phyloP scores from a whole-genome alignment of 192 early-diverging fungal genomes.

The Podila epicladia region DNA sequence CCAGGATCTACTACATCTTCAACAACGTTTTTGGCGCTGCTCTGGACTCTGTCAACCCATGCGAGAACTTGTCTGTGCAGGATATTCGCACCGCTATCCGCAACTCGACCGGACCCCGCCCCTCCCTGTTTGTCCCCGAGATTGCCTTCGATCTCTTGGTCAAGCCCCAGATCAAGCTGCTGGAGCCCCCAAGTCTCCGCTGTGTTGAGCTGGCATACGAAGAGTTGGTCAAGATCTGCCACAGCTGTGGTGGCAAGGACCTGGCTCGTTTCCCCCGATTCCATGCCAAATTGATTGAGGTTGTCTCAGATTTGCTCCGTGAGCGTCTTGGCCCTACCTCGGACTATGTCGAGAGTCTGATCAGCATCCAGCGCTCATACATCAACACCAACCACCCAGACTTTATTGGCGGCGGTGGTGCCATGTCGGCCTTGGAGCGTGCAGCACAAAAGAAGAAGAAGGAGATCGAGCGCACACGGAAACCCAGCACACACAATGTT shows the following conservation, averaged over 20 bases:
- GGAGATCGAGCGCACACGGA: constrained; percentile 48
- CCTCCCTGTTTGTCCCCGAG: constrained; percentile 88
- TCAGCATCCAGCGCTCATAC: constrained; percentile 84
- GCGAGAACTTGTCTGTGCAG: constrained; percentile 71
- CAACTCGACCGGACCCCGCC: constrained; percentile 84
- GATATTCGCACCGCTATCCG: constrained; percentile 87
- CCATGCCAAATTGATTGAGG: constrained; percentile 77
- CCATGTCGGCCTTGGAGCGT: constrained; percentile 75
- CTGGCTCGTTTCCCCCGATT: constrained; percentile 80
- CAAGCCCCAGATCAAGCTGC: constrained; percentile 80
- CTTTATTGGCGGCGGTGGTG: constrained; percentile 81
- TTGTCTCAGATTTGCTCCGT: constrained; percentile 79
- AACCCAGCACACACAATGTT: constrained; percentile 33
- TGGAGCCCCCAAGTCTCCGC: constrained; percentile 79
- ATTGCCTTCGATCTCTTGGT: constrained; percentile 87
- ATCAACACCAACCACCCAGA: constrained; percentile 91
- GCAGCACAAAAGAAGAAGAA: constrained; percentile 73
- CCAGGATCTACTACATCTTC: constrained; percentile 86
- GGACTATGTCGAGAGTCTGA: constrained; percentile 80
- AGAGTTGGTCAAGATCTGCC: constrained; percentile 83
- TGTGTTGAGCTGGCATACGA: constrained; percentile 88
- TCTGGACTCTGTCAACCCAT: constrained; percentile 77
- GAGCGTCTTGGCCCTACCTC: constrained; percentile 80
- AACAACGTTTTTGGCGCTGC: constrained; percentile 82
- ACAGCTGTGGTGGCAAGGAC: constrained; percentile 79